phyloP scores from a whole-genome alignment of 805 yeast species.

The Kodamaea fukazawae region DNA sequence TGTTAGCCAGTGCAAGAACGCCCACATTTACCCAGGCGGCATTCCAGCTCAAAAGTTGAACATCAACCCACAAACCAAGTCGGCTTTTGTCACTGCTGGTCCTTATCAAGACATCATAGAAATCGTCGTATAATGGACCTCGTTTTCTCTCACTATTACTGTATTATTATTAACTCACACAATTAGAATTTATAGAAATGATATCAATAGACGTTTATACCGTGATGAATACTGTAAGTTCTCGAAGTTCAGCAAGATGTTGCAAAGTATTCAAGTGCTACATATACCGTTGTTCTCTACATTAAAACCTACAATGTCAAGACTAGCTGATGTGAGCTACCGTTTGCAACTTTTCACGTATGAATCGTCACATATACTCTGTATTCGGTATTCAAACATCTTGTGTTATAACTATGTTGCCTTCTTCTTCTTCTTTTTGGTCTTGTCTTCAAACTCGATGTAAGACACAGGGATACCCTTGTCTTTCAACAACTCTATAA shows the following conservation, averaged over 20 bases:
- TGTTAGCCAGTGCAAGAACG: constrained; percentile 71
- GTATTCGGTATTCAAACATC: neutral
- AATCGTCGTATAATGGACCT: constrained; percentile 42
- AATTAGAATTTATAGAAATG: constrained; percentile 2
- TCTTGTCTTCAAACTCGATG: constrained; percentile 64
- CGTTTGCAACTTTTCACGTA: neutral
- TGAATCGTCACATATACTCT: neutral
- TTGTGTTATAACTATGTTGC: neutral
- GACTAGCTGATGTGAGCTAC: no score
- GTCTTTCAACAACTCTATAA: constrained; percentile 54
- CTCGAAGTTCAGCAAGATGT: no score
- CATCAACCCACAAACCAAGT: constrained; percentile 49
- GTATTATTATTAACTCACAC: neutral
- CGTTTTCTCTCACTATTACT: neutral
- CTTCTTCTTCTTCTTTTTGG: constrained; percentile 51
- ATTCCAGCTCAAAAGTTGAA: constrained; percentile 54
- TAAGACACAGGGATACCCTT: constrained; percentile 65
- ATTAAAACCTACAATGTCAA: neutral
- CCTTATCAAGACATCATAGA: constrained; percentile 55
- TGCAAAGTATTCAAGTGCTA: no score
- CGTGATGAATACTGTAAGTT: no score
- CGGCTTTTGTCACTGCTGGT: constrained; percentile 57
- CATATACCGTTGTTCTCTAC: no score
- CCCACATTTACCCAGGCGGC: constrained; percentile 60
- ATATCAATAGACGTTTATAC: neutral